Percentiles rank a stretch among this genome's conserved stretches.
Evolutionary conservation across 2,329 filamentous ascomycete genomes (phyloP).

Genomic region (Venturia carpophila): DNA sequence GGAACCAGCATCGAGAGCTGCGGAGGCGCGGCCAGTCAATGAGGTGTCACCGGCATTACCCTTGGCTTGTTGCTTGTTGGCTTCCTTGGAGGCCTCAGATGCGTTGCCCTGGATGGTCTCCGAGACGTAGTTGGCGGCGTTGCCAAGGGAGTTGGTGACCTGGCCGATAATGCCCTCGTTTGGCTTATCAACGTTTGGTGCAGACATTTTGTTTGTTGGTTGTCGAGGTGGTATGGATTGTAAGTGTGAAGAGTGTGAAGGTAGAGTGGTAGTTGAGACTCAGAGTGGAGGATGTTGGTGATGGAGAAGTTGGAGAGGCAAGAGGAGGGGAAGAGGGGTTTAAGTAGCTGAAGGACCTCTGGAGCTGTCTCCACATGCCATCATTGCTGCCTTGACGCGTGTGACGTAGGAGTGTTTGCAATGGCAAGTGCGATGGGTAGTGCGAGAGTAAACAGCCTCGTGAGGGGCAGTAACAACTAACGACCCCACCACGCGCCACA

Average conservation of each 20-base stretch:
- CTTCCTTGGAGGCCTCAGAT: conserved; percentile 55
- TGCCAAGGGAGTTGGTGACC: conserved; percentile 37
- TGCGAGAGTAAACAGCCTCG: background rate
- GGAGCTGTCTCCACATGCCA: background rate
- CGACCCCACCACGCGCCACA: background rate
- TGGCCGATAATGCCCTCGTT: conserved; percentile 39
- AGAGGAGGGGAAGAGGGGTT: background rate
- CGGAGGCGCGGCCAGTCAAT: conserved; percentile 47
- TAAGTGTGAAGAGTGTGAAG: conserved; percentile 19
- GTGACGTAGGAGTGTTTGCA: conserved; percentile 5
- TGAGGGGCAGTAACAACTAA: background rate
- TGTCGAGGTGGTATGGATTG: conserved; percentile 17
- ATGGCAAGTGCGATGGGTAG: background rate
- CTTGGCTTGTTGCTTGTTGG: conserved; percentile 53
- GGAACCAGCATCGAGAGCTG: conserved; percentile 43
- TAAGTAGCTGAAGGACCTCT: background rate
- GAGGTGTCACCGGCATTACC: conserved; percentile 53
- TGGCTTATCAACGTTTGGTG: conserved; percentile 37
- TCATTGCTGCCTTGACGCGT: background rate
- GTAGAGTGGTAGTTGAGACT: conserved; percentile 16
- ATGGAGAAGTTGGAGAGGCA: background rate
- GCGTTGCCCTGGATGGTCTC: conserved; percentile 53
- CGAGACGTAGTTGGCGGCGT: conserved; percentile 61
- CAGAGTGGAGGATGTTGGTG: conserved; percentile 7
- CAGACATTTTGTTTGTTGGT: conserved; percentile 34